A percentile compares a stretch with the other conserved stretches of the same genome.
phyloP scores from a whole-genome alignment of 2,329 filamentous ascomycete species.

The Sporothrix variecibatus region DNA sequence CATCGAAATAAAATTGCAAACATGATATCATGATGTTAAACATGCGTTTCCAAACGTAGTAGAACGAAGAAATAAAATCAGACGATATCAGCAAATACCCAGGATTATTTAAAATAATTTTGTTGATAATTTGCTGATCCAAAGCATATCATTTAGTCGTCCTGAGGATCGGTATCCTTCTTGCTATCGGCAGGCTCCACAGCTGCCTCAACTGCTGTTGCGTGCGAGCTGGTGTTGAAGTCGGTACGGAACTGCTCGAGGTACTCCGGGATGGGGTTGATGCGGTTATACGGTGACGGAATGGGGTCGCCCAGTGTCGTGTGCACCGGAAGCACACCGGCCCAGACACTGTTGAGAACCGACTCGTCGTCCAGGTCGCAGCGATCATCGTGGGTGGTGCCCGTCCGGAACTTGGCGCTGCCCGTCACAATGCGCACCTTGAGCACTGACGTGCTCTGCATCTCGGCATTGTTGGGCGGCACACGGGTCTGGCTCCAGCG shows the following conservation, averaged over 20 bases:
- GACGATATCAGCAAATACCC: not conserved
- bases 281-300: constrained; percentile 59
- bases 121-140: not conserved
- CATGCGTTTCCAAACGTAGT: not conserved
- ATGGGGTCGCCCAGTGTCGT: constrained; percentile 65
- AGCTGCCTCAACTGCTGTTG: constrained; percentile 34
- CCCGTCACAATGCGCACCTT: constrained; percentile 68
- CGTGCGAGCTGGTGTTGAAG: constrained; percentile 38
- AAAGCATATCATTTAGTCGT: not conserved
- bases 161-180: not conserved
- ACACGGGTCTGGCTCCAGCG: constrained; percentile 70
- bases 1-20: not conserved
- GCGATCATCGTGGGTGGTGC: constrained; percentile 59
- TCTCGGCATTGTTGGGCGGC: constrained; percentile 72
- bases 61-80: not conserved
- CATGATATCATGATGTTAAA: not conserved
- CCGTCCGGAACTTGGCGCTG: constrained; percentile 72
- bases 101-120: not conserved
- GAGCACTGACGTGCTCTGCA: constrained; percentile 73
- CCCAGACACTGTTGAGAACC: constrained; percentile 52
- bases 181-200: constrained; percentile 23
- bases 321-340: constrained; percentile 64
- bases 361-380: constrained; percentile 49
- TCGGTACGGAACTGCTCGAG: constrained; percentile 49
- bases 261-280: constrained; percentile 62